Base-by-base conservation (phyloP, 108 stramenopile genomes). In the Cyclotella kingstonii region DNA sequence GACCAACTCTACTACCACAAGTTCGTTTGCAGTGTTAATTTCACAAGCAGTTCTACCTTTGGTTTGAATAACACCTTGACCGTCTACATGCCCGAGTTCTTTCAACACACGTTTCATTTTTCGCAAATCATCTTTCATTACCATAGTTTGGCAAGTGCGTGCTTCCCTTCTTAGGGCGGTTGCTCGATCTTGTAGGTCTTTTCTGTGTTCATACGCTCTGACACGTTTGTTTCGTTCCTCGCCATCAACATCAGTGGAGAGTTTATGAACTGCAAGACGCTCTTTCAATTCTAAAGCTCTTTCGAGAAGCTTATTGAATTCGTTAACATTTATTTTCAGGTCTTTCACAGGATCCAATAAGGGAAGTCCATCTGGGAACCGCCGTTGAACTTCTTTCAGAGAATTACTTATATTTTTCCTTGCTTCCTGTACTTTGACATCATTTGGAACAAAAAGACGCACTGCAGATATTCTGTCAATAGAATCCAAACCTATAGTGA, bases 1-100 rank as follows among this genome's bases (percentile, higher is more conserved):
- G 11, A 98, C 84, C 14, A 99, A 63, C 72, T 98, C 98, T 2
- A 95, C 95, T 14, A 96, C 87, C 15, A 99, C 91, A 26, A 99
- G 84, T 74, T 98, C 99, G 63, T 98, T 85, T 18, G 93, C 93
- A 4, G 97, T 96, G 66, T 97, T 97, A 64, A 99, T 82, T 76
- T 98, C 99, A 60, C 97, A 98, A 5, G 97, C 98, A n/a, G 96
- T 93, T 33, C 97, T 73, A 18, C 99, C 99, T 70, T 99, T 99
- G 15, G 96, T 89, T 66, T 96, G 92, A 54, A 99, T 94, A 40
- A 98, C 95, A 5, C 89, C 95, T 11, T 93, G 82, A 29, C 79
- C 75, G 72, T 96, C 91, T 6, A 96, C 95, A 68, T 98, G 95
- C 12, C 96, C 98, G 21, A 99, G 84, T 27, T 91, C 78, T 23